These are phyloP conservation scores for Candida pseudofarinosa DNA, from an alignment of 805 yeast genomes.

Conservation along the genomic window DNA sequence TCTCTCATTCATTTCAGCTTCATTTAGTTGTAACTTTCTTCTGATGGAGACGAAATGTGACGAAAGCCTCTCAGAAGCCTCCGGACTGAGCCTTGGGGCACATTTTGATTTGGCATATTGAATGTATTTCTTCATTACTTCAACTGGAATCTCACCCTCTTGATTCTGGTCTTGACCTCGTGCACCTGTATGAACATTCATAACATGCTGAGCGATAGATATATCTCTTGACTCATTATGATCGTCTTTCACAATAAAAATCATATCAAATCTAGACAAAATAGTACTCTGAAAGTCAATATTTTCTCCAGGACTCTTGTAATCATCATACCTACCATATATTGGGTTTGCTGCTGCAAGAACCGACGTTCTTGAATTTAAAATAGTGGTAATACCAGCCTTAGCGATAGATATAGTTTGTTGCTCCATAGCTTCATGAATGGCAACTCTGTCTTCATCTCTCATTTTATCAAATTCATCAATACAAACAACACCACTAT, in stretches of 20 bases:
- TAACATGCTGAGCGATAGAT: constrained; percentile 89
- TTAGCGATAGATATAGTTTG: constrained; percentile 98
- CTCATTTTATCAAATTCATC: constrained; percentile 99
- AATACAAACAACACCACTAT: constrained; percentile 98
- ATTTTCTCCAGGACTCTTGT: constrained; percentile 95
- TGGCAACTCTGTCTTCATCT: constrained; percentile 97
- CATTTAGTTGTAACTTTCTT: constrained; percentile 75
- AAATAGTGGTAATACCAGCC: constrained; percentile 96
- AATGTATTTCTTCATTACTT: constrained; percentile 86
- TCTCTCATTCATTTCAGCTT: constrained; percentile 76
- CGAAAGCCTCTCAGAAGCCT: constrained; percentile 85
- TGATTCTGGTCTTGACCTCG: constrained; percentile 38
- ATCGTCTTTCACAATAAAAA: constrained; percentile 92
- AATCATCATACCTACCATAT: constrained; percentile 93
- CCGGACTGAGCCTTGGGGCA: constrained; percentile 87
- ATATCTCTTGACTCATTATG: constrained; percentile 84
- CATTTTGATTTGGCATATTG: constrained; percentile 86
- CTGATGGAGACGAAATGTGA: constrained; percentile 92
- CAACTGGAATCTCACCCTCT: constrained; percentile 85
- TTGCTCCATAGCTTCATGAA: constrained; percentile 99
- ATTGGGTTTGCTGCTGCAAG: constrained; percentile 98
- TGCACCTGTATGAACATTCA: constrained; percentile 89
- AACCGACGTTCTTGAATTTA: constrained; percentile 94
- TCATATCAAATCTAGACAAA: constrained; percentile 97
- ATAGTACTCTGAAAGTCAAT: constrained; percentile 97